Evolutionary conservation across 73 alveolate genomes (phyloP), one percentile per base, ranked within the genome.

Genomic region (Diophrys sp.): DNA sequence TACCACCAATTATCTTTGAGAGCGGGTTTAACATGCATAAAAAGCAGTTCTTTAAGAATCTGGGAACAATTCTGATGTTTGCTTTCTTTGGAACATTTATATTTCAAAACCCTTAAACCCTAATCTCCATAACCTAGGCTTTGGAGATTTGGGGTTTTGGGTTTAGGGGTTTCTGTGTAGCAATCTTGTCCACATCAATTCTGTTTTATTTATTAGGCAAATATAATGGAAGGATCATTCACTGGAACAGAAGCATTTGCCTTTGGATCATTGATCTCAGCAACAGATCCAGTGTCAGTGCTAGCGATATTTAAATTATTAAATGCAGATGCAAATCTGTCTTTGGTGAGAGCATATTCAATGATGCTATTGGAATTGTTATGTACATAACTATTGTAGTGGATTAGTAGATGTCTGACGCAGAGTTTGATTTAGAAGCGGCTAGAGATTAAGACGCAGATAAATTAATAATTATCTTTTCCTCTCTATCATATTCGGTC

Each of bases 201-300:
- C 29, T 75, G 69, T 26, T 71, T 33, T 14, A 32, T 26, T 69
- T 54, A 62, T 33, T 70, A 23, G 74, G 55, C 28, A 23, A 14
- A n/a, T n/a, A 11, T 44, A 18, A 44, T 8, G 57, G 32, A 11
- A 54, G 28, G 29, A 26, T 54, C n/a, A 29, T 56, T 2, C 74
- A 69, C 91, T 14, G 73, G 88, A 14, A 69, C 81, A 28, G 96
- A 89, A 57, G 31, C 91, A 33, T 75, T 84, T 57, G 96, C 96
- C 0, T 94, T 94, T 57, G 97, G 98, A 14, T 27, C 96, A 5
- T 71, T 94, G 33, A 94, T 94, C 18, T 89, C 96, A 1, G 91
- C 98, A 0, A 94, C 98, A 55, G 98, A 94, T 75, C 97, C 98
- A 11, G 98, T 94, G 18, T 82, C 97, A 28, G 98, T 94, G 0